Base-by-base conservation (phyloP, 1,284 basidiomycete genomes). In the Hymenochaete sp. region DNA sequence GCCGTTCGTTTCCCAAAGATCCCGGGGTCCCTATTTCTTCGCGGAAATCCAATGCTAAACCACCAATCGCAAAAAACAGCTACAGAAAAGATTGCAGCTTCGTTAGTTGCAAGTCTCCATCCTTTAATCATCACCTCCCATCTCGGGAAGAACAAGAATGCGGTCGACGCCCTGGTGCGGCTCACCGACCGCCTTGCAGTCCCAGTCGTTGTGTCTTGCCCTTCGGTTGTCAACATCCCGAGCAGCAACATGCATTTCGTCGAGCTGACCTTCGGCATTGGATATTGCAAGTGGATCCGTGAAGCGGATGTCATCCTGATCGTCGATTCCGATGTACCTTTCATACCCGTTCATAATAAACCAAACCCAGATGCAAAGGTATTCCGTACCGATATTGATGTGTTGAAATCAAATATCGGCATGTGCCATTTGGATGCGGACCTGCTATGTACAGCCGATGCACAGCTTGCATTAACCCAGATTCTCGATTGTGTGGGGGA, bases 101-200 rank as follows among this genome's bases (percentile, higher is more conserved):
- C 79, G 8, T 66, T 84, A 3, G 53, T 72, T 7, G 53, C 59
- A 0, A 73, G 81, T 1, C 61, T 62, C 18, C 67, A 66, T 8
- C 82, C 82, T 0, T 64, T 84, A 41, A 77, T 85, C 51, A 70
- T 85, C 46, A 77, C 79, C 2, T 77, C 76, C 0, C 67, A 75
- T 57, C 57, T 79, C 6, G 82, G 81, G 2, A 68, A 77, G n/a
- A 77, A 79, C 50, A 62, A 61, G 0, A 55, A 59, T 10, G 71
- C 78, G 1, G 67, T 80, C 3, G 53, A 62, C 0, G 62, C 67
- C 1, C 70, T 84, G 3, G 52, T 63, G 5, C 59, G 62, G 2
- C 62, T 85, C 8, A 75, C 77, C 6, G 64, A 62, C 10, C 52
- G 66, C 1, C 67, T 81, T 41, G 66, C 70, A 1, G 70, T 83